Conservation (phyloP, 768 basidiomycete species). For the Heimioporus sp. region DNA sequence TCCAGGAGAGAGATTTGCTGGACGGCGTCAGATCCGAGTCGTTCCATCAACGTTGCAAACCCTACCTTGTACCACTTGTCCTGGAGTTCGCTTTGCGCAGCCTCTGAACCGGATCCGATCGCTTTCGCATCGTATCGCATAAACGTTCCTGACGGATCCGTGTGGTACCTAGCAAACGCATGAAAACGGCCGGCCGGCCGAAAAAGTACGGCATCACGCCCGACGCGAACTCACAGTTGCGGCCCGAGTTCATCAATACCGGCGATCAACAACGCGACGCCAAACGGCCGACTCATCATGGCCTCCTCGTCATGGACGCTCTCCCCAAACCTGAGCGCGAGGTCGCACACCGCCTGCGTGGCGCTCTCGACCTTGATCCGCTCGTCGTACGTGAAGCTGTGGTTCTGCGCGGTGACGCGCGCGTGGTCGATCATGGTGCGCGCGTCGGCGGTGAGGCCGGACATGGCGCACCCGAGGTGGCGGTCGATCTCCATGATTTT, state of each 20-base stretch:
- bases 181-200: neutral
- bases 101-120: constrained; percentile 97
- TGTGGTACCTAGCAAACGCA: constrained; percentile 73
- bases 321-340: constrained; percentile 96
- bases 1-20: constrained; percentile 93
- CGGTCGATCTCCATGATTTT: constrained; percentile 99
- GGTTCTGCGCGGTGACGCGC: constrained; percentile 93
- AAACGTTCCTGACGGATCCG: constrained; percentile 97
- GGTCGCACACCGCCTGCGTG: constrained; percentile 97
- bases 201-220: neutral
- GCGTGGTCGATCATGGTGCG: constrained; percentile 99
- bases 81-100: constrained; percentile 94
- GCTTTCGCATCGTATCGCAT: constrained; percentile 97
- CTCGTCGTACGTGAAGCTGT: constrained; percentile 96
- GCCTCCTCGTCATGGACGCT: constrained; percentile 99
- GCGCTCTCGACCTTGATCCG: constrained; percentile 95
- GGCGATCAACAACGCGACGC: constrained; percentile 96
- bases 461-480: constrained; percentile 98
- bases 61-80: constrained; percentile 93
- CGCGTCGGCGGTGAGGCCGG: constrained; percentile 94
- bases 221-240: constrained; percentile 68
- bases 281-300: constrained; percentile 99
- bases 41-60: too few relatives aligned
- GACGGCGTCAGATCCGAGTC: neutral
- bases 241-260: constrained; percentile 95